Base-by-base conservation (phyloP, 1,284 basidiomycete genomes). In the Papiliotrema terrestris region DNA sequence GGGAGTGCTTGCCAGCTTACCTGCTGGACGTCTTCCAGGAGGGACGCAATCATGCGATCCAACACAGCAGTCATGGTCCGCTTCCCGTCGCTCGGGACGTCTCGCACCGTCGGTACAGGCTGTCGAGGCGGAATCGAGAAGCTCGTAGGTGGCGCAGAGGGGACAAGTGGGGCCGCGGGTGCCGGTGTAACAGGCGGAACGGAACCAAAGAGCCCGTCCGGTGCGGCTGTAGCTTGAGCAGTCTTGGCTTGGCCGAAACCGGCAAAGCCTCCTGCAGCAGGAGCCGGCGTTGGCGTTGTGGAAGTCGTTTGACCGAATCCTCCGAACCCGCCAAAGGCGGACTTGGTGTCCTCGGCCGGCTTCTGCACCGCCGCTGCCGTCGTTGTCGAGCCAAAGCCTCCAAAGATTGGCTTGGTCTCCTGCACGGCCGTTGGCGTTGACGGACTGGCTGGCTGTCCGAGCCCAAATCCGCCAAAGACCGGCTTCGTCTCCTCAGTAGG, bases 31-130 rank as follows among this genome's bases (percentile, higher is more conserved):
- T 73, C 68, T 2, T 66, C 65, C 0, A 77, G 61, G 49, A 80
- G 72, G 19, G 74, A 67, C 11, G 68, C 65, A 22, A 80, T 64
- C 35, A 76, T 62, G 3, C 74, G 63, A 54, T 78, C 68, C 1
- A 71, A 44, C 13, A 66, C 54, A 1, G 60, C 63, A 1, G 56
- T 57, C 63, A 74, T 67, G 2, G 62, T 57, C 50, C 57, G 59
- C 37, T 52, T 49, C 3, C 61, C 55, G 39, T 54, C 46, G 37
- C 38, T 37, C 72, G 9, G 68, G 60, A 49, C 69, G 63, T 48
- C 69, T 35, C 66, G 72, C 68, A 46, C 68, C 61, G 39, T 63
- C 60, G 37, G 66, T 59, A 55, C 74, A 57, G 20, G 63, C 61
- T 45, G 58, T 62, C 62, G 75, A 62, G 45, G 46, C 37, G 54